Evolutionary conservation across 2,329 filamentous ascomycete species (phyloP), one percentile per base, ranked within the genome.

Genomic region (Penicillium glabrum): DNA sequence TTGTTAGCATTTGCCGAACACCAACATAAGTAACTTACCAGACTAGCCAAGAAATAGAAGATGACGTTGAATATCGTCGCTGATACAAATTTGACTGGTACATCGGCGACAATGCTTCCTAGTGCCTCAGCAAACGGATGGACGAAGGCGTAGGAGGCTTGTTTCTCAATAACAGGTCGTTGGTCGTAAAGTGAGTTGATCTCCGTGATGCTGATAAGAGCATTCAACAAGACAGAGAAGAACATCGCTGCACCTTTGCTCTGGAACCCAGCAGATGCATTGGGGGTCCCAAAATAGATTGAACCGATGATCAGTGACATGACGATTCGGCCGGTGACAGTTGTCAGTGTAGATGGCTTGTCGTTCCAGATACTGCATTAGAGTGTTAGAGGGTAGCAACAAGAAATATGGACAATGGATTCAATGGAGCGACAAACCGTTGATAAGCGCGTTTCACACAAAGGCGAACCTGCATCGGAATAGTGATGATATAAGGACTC

Each of bases 161-260:
- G 93, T 73, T 97, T 97, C 70, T 96, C 92, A 58, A 97, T 90
- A 64, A 97, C 96, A 3, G 91, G 89, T 35, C 93, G 88, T 83
- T 96, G 92, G 13, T 90, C 86, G 70, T 96, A 97, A 13, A 96
- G 83, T 0, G 90, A 92, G 31, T 96, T 80, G 71, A 96, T 96
- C 80, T 88, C 88, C 0, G 86, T 83, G 72, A 90, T 84, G 51
- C 85, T 82, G 5, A 89, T 72, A 3, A 90, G 75, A 48, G 81
- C 78, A 67, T 89, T 88, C 62, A 72, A 67, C 64, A 96, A 79
- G 69, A 92, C 87, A 62, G 91, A 89, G 69, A 96, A 95, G 82
- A 96, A 96, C 51, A 96, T 78, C 14, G 95, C 82, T 46, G 89
- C 87, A 57, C 89, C 89, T 62, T 91, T 87, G 67, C 86, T 83